Evolutionary conservation across 176 grass and related monocot species (phyloP).

Genomic region (Thinopyrum elongatum): DNA sequence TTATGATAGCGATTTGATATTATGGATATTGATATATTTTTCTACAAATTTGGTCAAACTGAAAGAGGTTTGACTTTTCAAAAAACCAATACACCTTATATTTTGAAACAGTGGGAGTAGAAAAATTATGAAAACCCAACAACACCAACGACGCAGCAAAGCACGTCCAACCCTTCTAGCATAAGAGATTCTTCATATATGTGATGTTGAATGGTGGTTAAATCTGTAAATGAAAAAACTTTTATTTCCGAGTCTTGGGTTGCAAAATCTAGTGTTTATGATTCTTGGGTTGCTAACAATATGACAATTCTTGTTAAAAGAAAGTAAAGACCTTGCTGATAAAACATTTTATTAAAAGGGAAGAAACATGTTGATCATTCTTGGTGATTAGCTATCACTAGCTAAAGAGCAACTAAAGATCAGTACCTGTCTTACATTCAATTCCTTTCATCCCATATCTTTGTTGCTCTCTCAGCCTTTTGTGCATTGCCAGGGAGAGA

Average conservation of each 20-base stretch:
- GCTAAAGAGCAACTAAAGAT: not conserved
- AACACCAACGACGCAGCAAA: too few relatives aligned
- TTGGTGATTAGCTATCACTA: not conserved
- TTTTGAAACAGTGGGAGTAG: too few relatives aligned
- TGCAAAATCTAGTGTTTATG: not conserved
- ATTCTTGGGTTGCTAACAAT: not conserved
- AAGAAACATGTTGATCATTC: not conserved
- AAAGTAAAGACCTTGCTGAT: not conserved
- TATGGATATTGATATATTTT: too few relatives aligned
- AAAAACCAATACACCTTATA: too few relatives aligned
- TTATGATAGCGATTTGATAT: too few relatives aligned
- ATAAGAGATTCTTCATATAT: not conserved
- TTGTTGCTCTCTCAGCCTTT: not conserved
- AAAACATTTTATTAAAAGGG: not conserved
- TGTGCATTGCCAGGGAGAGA: slow-evolving; percentile 63
- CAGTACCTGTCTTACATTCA: not conserved
- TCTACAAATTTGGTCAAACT: too few relatives aligned
- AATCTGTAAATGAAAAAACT: not conserved
- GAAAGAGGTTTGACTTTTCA: too few relatives aligned
- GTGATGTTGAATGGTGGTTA: not conserved
- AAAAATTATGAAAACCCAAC: too few relatives aligned
- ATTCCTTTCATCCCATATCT: not conserved
- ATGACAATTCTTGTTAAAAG: not conserved
- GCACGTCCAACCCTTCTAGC: too few relatives aligned
- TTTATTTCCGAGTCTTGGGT: too few relatives aligned